Conservation (phyloP, 176 grass and related monocot genomes). For the Lolium rigidum region DNA sequence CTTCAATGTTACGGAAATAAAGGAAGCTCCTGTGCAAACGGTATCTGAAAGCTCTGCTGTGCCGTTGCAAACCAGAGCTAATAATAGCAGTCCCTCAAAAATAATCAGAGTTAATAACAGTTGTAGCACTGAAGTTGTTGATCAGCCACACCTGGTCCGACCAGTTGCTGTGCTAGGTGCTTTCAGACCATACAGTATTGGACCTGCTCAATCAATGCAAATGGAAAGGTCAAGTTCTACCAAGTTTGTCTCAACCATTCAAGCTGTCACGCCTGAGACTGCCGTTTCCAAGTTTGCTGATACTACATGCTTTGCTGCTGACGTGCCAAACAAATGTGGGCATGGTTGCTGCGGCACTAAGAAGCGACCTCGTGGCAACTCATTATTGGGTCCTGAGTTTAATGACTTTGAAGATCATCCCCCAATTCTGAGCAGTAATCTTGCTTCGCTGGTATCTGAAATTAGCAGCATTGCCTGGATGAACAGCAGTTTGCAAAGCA, state of each 20-base stretch:
- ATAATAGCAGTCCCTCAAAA: not conserved
- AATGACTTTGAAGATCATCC: slow-evolving; percentile 80
- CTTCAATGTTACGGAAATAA: slow-evolving; percentile 44
- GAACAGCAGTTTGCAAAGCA: slow-evolving; percentile 74
- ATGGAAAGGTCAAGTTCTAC: slow-evolving; percentile 33
- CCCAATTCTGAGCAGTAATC: slow-evolving; percentile 64
- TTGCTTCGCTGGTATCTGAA: slow-evolving; percentile 80
- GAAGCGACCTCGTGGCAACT: slow-evolving; percentile 37
- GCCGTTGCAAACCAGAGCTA: slow-evolving; percentile 13
- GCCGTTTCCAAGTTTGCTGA: slow-evolving; percentile 58
- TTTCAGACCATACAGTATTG: slow-evolving; percentile 70
- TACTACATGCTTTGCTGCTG: slow-evolving; percentile 47
- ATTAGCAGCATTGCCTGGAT: slow-evolving; percentile 99
- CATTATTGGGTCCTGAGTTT: slow-evolving; percentile 95
- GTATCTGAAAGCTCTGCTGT: slow-evolving; percentile 41
- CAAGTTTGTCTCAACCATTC: slow-evolving; percentile 37
- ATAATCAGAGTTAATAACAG: slow-evolving; percentile 14
- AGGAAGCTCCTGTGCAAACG: slow-evolving; percentile 46
- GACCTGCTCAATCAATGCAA: slow-evolving; percentile 30
- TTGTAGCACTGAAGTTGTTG: slow-evolving; percentile 45
- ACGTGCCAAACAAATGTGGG: slow-evolving; percentile 82
- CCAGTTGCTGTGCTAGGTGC: slow-evolving; percentile 83
- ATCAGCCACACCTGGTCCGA: slow-evolving; percentile 69
- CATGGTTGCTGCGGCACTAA: slow-evolving; percentile 68
- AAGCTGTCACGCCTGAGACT: slow-evolving; percentile 48